phyloP scores from a whole-genome alignment of 164 flowering plant species.

The Sextonia rubra region DNA sequence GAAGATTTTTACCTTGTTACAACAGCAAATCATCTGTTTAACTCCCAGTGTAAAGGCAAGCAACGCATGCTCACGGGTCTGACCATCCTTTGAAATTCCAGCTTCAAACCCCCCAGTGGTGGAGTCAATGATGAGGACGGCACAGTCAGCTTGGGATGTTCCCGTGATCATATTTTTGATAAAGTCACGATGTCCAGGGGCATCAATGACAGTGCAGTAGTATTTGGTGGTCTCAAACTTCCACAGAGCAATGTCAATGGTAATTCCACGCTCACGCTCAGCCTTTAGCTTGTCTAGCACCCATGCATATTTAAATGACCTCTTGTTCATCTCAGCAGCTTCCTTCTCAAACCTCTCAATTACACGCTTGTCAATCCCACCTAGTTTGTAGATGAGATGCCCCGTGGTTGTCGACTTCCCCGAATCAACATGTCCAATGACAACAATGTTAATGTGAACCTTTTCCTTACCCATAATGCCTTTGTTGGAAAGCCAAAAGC shows the following conservation, averaged over 20 bases:
- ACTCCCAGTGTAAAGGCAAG: conserved; percentile 24
- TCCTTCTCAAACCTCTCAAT: too few species aligned
- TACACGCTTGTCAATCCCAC: conserved; percentile 26
- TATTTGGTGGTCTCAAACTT: conserved; percentile 24
- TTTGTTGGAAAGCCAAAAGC: neutral
- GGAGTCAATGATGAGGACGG: too few species aligned
- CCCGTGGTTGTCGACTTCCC: conserved; percentile 57
- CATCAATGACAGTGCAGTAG: conserved; percentile 26
- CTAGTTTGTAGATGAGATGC: conserved; percentile 44
- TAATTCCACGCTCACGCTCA: conserved; percentile 26
- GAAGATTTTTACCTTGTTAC: conserved; percentile 1
- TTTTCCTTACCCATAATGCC: conserved; percentile 50
- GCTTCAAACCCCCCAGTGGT: too few species aligned
- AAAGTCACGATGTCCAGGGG: conserved; percentile 24
- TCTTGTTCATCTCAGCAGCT: too few species aligned
- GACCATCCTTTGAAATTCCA: too few species aligned
- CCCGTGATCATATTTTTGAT: conserved; percentile 25
- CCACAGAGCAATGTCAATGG: conserved; percentile 25
- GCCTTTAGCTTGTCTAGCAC: conserved; percentile 37
- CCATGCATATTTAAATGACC: conserved; percentile 34
- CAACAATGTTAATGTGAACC: conserved; percentile 57
- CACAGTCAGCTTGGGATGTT: too few species aligned
- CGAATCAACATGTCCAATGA: conserved; percentile 62
- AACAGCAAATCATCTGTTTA: conserved; percentile 20
- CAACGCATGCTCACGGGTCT: conserved; percentile 25